Conservation (phyloP, 2,329 filamentous ascomycete species). For the Onygena corvina region DNA sequence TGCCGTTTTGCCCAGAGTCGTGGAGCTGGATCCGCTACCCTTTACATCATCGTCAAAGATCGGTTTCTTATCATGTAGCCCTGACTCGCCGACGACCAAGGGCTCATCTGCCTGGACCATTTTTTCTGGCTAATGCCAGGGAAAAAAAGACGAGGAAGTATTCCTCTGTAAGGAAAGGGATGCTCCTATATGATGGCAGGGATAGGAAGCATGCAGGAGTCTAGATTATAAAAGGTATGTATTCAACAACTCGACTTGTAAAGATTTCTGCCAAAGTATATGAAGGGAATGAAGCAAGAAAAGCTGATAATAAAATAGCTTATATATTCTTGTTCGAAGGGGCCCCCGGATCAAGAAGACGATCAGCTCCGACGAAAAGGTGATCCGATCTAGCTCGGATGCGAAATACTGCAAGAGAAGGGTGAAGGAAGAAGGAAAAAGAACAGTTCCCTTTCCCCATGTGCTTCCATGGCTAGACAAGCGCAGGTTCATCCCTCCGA, state of each 20-base stretch:
- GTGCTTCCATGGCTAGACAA: too few species aligned
- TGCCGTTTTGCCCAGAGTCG: slow-evolving; percentile 18
- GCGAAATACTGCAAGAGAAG: neutral
- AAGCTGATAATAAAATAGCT: neutral
- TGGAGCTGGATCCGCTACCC: slow-evolving; percentile 16
- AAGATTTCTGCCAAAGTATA: too few species aligned
- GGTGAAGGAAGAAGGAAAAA: neutral
- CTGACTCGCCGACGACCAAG: neutral
- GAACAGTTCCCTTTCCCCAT: neutral
- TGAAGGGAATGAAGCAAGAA: neutral
- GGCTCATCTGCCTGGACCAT: neutral
- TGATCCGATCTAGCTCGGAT: neutral
- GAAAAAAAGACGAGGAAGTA: too few species aligned
- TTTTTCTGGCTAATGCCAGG: neutral
- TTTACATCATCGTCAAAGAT: slow-evolving; percentile 11
- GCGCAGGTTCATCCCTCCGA: too few species aligned
- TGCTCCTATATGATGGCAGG: too few species aligned
- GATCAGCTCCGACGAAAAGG: neutral
- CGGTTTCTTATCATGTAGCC: slow-evolving; percentile 2
- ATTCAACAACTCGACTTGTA: too few species aligned
- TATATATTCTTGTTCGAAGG: neutral
- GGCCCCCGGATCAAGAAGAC: neutral
- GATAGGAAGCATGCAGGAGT: too few species aligned
- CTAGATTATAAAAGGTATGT: too few species aligned
- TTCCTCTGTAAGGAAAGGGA: too few species aligned